phyloP scores from a whole-genome alignment of 305 asterid species.

The Vinca major region DNA sequence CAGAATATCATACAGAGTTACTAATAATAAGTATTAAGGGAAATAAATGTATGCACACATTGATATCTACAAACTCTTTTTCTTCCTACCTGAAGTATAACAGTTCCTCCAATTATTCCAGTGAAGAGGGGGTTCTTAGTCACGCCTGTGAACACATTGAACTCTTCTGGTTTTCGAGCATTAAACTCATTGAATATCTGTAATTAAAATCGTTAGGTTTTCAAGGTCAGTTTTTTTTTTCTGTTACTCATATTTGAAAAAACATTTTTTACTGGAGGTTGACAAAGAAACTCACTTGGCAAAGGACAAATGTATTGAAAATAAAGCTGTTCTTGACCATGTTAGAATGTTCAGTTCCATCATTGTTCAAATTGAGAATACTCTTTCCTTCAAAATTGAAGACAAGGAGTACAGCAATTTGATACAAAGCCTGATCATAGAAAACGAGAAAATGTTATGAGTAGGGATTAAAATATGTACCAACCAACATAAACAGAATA shows the following conservation, averaged over 20 bases:
- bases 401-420: slow-evolving; percentile 62
- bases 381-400: slow-evolving; percentile 56
- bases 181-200: slow-evolving; percentile 85
- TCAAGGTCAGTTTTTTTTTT: too few species aligned
- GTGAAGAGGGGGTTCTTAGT: slow-evolving; percentile 67
- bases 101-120: slow-evolving; percentile 64
- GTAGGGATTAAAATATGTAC: neutral
- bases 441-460: neutral
- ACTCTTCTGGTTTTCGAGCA: slow-evolving; percentile 81
- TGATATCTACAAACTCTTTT: neutral
- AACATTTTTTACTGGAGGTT: neutral
- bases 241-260: too few species aligned
- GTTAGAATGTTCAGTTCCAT: slow-evolving; percentile 38
- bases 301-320: slow-evolving; percentile 74
- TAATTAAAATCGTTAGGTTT: neutral
- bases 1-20: slow-evolving; percentile 9
- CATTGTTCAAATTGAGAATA: slow-evolving; percentile 47
- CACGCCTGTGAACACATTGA: slow-evolving; percentile 70
- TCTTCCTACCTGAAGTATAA: slow-evolving; percentile 62
- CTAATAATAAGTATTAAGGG: slow-evolving; percentile 15
- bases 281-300: slow-evolving; percentile 64
- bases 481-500: slow-evolving; percentile 1
- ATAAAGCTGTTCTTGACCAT: slow-evolving; percentile 70
- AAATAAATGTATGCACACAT: neutral
- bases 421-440: slow-evolving; percentile 58